A percentile compares a stretch with the other conserved stretches of the same genome.
These are phyloP conservation scores for Maudiozyma barnettii DNA, from an alignment of 805 yeast species.

Conservation along the genomic window DNA sequence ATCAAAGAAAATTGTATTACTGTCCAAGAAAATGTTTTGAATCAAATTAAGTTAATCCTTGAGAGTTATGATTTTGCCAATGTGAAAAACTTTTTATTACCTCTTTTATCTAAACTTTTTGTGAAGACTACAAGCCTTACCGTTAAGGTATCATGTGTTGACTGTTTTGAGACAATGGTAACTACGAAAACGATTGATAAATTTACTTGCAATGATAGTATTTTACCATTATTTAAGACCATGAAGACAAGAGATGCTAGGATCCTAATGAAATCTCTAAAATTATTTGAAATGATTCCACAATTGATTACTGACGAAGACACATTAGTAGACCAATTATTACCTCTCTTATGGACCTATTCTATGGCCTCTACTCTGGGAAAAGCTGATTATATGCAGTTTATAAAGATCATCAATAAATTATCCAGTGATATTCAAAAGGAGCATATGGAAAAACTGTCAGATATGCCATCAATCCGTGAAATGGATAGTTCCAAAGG, in stretches of 20 bases:
- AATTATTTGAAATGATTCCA: conserved; percentile 32
- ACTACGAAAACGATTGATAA: conserved; percentile 57
- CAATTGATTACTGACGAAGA: conserved; percentile 39
- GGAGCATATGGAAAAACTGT: conserved; percentile 31
- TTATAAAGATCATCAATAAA: conserved; percentile 32
- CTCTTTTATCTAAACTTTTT: conserved; percentile 61
- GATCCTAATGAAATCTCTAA: conserved; percentile 43
- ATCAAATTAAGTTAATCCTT: conserved; percentile 33
- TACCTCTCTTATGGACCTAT: conserved; percentile 45
- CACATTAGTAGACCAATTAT: conserved; percentile 40
- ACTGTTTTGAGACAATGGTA: conserved; percentile 49
- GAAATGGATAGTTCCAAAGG: conserved; percentile 18
- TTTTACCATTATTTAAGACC: conserved; percentile 67
- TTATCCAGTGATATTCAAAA: conserved; percentile 38
- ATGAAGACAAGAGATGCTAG: conserved; percentile 70
- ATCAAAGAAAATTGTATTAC: conserved; percentile 14
- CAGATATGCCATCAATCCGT: conserved; percentile 9
- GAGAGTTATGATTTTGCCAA: conserved; percentile 54
- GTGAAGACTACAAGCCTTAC: conserved; percentile 76
- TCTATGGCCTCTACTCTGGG: conserved; percentile 39
- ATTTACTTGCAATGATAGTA: conserved; percentile 60
- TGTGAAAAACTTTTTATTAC: conserved; percentile 67
- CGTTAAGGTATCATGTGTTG: conserved; percentile 61
- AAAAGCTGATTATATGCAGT: conserved; percentile 33
- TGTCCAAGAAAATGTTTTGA: conserved; percentile 46